These are phyloP conservation scores for Fusarium lyarnte DNA, from an alignment of 2,329 filamentous ascomycete genomes.

Conservation along the genomic window DNA sequence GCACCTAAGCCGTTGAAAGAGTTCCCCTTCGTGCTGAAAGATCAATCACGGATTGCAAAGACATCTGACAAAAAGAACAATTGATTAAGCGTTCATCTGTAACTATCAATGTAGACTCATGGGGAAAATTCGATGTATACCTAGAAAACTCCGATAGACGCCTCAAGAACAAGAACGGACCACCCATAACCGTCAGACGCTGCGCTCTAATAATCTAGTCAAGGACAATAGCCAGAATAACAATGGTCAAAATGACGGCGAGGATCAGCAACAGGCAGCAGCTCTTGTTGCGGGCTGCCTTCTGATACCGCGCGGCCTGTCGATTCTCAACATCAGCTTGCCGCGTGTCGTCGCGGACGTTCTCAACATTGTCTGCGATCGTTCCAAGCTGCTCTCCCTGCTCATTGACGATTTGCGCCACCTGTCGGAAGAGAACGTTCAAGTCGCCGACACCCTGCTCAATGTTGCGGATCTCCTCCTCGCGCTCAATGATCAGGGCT, in stretches of 20 bases:
- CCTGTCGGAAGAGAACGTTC: conserved; percentile 96
- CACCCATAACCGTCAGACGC: conserved; percentile 20
- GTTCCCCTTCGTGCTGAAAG: conserved; percentile 38
- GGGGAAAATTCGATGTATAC: conserved; percentile 31
- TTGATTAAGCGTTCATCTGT: conserved; percentile 33
- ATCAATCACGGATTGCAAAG: neutral
- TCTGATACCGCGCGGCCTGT: conserved; percentile 90
- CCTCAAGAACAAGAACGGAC: conserved; percentile 30
- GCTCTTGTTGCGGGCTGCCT: conserved; percentile 91
- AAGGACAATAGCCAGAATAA: conserved; percentile 85
- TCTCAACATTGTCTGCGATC: conserved; percentile 88
- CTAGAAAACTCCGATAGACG: conserved; percentile 42
- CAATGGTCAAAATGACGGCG: conserved; percentile 86
- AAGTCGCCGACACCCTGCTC: conserved; percentile 95
- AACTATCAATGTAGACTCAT: conserved; percentile 37
- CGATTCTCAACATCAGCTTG: conserved; percentile 88
- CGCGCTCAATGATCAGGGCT: conserved; percentile 91
- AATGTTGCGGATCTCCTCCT: conserved; percentile 96
- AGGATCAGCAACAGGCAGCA: conserved; percentile 92
- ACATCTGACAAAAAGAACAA: neutral
- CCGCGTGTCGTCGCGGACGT: conserved; percentile 80
- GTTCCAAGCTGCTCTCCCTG: conserved; percentile 90
- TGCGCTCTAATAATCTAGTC: conserved; percentile 58
- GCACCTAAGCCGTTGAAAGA: conserved; percentile 8
- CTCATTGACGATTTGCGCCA: conserved; percentile 96